Conservation (phyloP, 2,329 filamentous ascomycete genomes). For the Neurospora sp. region DNA sequence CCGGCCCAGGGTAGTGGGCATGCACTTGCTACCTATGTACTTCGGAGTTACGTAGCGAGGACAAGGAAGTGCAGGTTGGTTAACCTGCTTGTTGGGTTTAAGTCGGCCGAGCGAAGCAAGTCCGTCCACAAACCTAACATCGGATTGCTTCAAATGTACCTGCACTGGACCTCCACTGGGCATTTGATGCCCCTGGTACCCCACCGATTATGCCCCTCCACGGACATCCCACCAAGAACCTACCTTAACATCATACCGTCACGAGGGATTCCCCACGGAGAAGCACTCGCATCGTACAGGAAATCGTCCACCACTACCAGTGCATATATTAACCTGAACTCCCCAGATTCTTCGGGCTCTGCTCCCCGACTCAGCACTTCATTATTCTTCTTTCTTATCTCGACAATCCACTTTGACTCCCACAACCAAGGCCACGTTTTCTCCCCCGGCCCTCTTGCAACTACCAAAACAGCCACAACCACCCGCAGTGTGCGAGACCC, state of each 20-base stretch:
- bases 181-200: background rate
- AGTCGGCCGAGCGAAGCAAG: background rate
- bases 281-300: constrained; percentile 10
- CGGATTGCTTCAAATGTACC: background rate
- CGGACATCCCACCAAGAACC: background rate
- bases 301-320: constrained; percentile 8
- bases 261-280: background rate
- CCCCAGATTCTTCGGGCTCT: constrained; percentile 42
- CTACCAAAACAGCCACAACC: constrained; percentile 13
- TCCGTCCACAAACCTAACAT: background rate
- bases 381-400: constrained; percentile 25
- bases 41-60: background rate
- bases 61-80: background rate
- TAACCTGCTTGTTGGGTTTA: background rate
- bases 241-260: background rate
- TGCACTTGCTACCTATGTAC: background rate
- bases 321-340: constrained; percentile 18
- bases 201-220: background rate
- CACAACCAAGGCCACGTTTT: constrained; percentile 24
- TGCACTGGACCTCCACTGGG: background rate
- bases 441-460: constrained; percentile 26
- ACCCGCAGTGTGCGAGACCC: constrained; percentile 39
- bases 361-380: constrained; percentile 38
- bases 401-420: constrained; percentile 13
- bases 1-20: background rate